A percentile compares a stretch with the other conserved stretches of the same genome.
phyloP scores from a whole-genome alignment of 352 stramenopile genomes.

The Pythium monospermum region DNA sequence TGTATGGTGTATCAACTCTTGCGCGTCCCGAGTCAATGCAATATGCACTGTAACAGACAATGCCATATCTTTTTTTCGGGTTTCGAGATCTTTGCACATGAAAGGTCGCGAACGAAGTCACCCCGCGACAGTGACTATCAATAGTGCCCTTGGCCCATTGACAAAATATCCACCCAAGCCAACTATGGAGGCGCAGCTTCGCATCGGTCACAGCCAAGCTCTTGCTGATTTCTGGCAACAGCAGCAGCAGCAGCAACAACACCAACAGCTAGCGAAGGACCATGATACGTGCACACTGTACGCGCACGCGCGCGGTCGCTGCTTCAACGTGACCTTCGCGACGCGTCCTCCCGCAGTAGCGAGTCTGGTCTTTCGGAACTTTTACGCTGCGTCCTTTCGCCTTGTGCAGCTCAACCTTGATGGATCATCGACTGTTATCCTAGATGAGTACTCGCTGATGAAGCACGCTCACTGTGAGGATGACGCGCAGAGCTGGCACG shows the following conservation, averaged over 20 bases:
- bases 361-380: constrained; percentile 61
- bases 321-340: constrained; percentile 41
- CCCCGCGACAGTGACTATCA: not conserved
- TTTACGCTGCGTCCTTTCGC: constrained; percentile 48
- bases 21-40: too few species aligned
- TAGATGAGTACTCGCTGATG: constrained; percentile 47
- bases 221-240: constrained; percentile 21
- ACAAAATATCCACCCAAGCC: not conserved
- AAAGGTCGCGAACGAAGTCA: not conserved
- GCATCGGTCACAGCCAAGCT: constrained; percentile 9
- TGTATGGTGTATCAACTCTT: too few species aligned
- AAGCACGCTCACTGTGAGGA: constrained; percentile 53
- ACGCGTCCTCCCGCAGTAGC: constrained; percentile 15
- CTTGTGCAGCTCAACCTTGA: constrained; percentile 48
- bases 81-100: not conserved
- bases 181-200: constrained; percentile 21
- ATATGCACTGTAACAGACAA: too few species aligned
- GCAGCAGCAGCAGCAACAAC: not conserved
- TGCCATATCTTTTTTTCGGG: too few species aligned
- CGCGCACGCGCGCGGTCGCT: constrained; percentile 25
- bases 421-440: constrained; percentile 33
- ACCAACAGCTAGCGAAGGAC: constrained; percentile 1
- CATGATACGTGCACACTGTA: constrained; percentile 17
- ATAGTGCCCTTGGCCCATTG: too few species aligned
- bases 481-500: constrained; percentile 66